A percentile compares a stretch with the other conserved stretches of the same genome.
Conservation (phyloP, 2,329 filamentous ascomycete genomes). For the Penicillium rolfsii region DNA sequence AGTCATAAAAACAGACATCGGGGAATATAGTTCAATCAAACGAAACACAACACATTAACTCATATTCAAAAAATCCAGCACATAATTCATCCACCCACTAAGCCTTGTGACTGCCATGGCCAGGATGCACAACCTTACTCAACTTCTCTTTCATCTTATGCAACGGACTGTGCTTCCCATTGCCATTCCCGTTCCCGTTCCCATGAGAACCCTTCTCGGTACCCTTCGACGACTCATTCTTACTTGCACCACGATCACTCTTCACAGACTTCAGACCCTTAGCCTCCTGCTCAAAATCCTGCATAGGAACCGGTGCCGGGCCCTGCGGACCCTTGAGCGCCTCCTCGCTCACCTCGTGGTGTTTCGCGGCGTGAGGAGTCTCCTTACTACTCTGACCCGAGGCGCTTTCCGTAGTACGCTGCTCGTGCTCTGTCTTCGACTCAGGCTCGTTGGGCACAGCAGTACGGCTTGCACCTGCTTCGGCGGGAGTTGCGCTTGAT, state of each 20-base stretch:
- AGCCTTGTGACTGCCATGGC: slow-evolving; percentile 5
- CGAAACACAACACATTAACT: background rate
- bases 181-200: slow-evolving; percentile 5
- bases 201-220: slow-evolving; percentile 7
- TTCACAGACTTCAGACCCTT: slow-evolving; percentile 23
- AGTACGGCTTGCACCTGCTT: background rate
- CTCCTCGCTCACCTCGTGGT: slow-evolving; percentile 32
- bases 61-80: background rate
- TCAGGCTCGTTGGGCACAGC: background rate
- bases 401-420: slow-evolving; percentile 19
- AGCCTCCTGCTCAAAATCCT: slow-evolving; percentile 36
- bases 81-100: background rate
- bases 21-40: slow-evolving; percentile 6
- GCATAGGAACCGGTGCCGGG: slow-evolving; percentile 28
- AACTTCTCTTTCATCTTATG: slow-evolving; percentile 30
- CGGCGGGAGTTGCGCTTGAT: background rate
- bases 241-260: background rate
- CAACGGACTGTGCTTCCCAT: slow-evolving; percentile 23
- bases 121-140: slow-evolving; percentile 27
- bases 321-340: slow-evolving; percentile 36
- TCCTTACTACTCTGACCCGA: slow-evolving; percentile 9
- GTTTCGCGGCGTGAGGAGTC: background rate
- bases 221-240: slow-evolving; percentile 13
- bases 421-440: slow-evolving; percentile 10
- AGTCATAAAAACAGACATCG: background rate